Base-by-base conservation (phyloP, 2,329 filamentous ascomycete species). In the Pseudogymnoascus sp. region DNA sequence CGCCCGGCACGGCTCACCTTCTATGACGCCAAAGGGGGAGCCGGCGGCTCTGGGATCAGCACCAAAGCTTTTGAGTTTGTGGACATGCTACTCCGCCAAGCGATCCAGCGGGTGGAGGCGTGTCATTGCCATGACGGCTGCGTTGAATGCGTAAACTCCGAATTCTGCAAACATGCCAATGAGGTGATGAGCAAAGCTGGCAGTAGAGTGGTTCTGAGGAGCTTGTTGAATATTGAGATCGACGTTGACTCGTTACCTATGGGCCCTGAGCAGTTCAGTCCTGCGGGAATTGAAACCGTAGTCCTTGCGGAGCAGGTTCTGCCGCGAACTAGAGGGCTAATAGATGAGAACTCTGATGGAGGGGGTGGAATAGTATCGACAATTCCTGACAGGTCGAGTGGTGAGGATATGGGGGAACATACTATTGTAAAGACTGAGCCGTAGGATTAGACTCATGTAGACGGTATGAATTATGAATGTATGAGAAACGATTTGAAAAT, bases 21-120 rank as follows among this genome's bases (percentile, higher is more conserved):
- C 69, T 99, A 97, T 74, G 94, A 97, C 71, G 88, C 91, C 2
- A 96, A 96, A 74, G 94, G 94, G 6, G 93, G 93, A 0, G 82
- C 88, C 0, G 82, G 84, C 43, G 93, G 93, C 0, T 88, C 85
- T 0, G 94, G 94, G 0, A 95, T 97, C 67, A 91, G 88, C 64
- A 89, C 88, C 38, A 97, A 96, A 71, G 93, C 91, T 0, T 97
- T 97, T 69, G 93, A 97, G 69, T 95, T 96, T 69, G 80, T 96
- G 18, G 91, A 96, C 68, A 72, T 88, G 35, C 76, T 97, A 35
- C 80, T 97, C 1, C 77, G 77, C 18, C 87, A 92, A 70, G 93
- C 92, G 0, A 81, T 94, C 37, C 79, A 84, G 61, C 80, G 94
- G 6, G 85, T 97, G 5, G 85, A 89, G 69, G 80, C 78, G 1